Percentiles rank a stretch among this genome's conserved stretches.
Conservation (phyloP, 495 filamentous ascomycete species). For the Chlorociboria aeruginascens region DNA sequence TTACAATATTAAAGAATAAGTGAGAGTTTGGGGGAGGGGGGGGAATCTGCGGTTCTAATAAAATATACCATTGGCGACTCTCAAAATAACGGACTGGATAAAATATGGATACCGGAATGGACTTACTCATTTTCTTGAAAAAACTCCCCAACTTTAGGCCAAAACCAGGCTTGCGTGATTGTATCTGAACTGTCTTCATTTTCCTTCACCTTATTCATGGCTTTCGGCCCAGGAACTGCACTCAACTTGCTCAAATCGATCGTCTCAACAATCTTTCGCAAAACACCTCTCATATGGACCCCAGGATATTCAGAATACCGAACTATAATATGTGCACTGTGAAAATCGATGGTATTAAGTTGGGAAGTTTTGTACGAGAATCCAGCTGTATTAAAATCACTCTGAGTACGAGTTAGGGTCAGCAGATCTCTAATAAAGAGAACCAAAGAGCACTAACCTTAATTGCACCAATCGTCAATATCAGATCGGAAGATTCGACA, state of each 20-base stretch:
- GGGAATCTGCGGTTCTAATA: too few relatives aligned
- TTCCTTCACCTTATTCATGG: conserved; percentile 26
- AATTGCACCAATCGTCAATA: conserved; percentile 73
- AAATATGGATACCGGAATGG: too few relatives aligned
- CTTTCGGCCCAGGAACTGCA: conserved; percentile 28
- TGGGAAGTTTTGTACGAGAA: conserved; percentile 79
- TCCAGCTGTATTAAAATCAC: conserved; percentile 75
- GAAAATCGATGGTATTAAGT: conserved; percentile 78
- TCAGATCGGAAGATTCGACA: conserved; percentile 71
- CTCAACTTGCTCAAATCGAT: conserved; percentile 46
- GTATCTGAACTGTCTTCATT: conserved; percentile 42
- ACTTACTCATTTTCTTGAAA: conserved; percentile 49
- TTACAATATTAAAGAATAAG: too few relatives aligned
- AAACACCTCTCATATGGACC: conserved; percentile 76
- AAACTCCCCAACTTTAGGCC: conserved; percentile 72
- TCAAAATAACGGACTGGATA: too few relatives aligned
- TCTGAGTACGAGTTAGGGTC: conserved; percentile 29
- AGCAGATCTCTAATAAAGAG: not conserved
- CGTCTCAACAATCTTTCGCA: conserved; percentile 56
- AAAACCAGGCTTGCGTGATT: conserved; percentile 81
- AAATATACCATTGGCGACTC: too few relatives aligned
- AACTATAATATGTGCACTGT: conserved; percentile 63
- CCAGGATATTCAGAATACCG: conserved; percentile 76
- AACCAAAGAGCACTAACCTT: conserved; percentile 16
- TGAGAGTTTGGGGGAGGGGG: too few relatives aligned